Conservation (phyloP, 2,329 filamentous ascomycete genomes). For the Epichloe gansuensis region DNA sequence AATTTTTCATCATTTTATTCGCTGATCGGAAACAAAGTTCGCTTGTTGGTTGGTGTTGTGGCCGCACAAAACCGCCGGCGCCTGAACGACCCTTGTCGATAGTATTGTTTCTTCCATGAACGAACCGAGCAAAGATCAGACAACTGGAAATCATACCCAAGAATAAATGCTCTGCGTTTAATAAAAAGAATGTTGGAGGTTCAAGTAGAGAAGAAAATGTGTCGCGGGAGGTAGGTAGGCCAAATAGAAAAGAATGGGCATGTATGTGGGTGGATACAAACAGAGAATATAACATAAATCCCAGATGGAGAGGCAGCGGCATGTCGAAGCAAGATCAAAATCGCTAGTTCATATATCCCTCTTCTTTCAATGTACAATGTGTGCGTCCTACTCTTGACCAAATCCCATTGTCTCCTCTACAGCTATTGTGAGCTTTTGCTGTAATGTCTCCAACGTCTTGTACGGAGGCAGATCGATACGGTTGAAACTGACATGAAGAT, state of each 20-base stretch:
- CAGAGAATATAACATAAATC: neutral
- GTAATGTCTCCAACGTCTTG: slow-evolving; percentile 73
- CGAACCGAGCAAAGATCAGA: neutral
- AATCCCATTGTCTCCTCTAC: slow-evolving; percentile 99
- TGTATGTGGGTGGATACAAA: neutral
- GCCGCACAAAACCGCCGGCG: neutral
- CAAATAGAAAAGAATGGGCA: neutral
- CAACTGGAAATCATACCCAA: neutral
- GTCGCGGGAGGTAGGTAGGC: neutral
- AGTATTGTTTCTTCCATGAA: neutral
- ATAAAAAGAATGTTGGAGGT: neutral
- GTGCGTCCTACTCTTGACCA: slow-evolving; percentile 67
- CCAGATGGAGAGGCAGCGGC: neutral
- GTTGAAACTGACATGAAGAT: slow-evolving; percentile 60
- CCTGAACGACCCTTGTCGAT: neutral
- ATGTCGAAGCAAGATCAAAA: neutral
- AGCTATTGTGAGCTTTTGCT: slow-evolving; percentile 86
- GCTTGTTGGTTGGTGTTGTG: neutral
- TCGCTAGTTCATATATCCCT: slow-evolving; percentile 1
- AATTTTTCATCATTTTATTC: neutral
- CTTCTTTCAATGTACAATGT: neutral
- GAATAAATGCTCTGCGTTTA: neutral
- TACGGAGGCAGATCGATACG: slow-evolving; percentile 90
- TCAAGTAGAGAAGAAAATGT: neutral
- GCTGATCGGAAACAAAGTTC: neutral